phyloP scores from a whole-genome alignment of 176 grass and related monocot genomes.

The Cenchrus fungigraminus region DNA sequence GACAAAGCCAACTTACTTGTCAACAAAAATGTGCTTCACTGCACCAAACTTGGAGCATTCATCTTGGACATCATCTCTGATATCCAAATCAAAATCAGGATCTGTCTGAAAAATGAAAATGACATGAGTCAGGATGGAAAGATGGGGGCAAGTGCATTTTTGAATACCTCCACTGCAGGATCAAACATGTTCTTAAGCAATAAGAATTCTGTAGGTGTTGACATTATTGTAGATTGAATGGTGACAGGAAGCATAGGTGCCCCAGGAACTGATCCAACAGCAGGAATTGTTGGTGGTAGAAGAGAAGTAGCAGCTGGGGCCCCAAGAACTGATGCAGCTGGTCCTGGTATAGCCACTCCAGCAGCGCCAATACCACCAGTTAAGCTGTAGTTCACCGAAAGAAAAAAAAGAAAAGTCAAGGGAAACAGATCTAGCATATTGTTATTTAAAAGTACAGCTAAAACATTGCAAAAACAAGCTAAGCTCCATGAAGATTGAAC shows the following conservation, averaged over 20 bases:
- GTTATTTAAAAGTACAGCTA: not conserved
- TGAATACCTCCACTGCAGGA: conserved; percentile 74
- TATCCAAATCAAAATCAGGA: conserved; percentile 91
- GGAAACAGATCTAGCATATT: not conserved
- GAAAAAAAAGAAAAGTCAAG: not conserved
- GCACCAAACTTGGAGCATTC: conserved; percentile 83
- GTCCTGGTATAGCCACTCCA: conserved; percentile 50
- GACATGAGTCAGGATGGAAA: not conserved
- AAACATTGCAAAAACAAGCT: not conserved
- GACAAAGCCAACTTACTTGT: conserved; percentile 58
- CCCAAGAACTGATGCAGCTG: conserved; percentile 65
- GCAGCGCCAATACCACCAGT: conserved; percentile 63
- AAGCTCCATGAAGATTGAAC: not conserved
- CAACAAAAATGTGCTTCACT: conserved; percentile 82
- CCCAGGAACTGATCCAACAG: conserved; percentile 54
- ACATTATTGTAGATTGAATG: conserved; percentile 43
- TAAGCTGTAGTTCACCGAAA: conserved; percentile 54
- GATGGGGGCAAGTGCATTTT: not conserved
- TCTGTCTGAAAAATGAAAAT: conserved; percentile 61
- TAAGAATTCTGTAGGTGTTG: conserved; percentile 75
- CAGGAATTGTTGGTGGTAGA: conserved; percentile 58
- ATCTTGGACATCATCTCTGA: conserved; percentile 83
- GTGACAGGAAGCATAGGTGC: conserved; percentile 62
- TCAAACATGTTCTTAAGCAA: conserved; percentile 99
- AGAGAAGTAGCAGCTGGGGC: conserved; percentile 42